These are phyloP conservation scores for Sambucus nigra DNA, from an alignment of 129 eudicot genomes.

Conservation along the genomic window DNA sequence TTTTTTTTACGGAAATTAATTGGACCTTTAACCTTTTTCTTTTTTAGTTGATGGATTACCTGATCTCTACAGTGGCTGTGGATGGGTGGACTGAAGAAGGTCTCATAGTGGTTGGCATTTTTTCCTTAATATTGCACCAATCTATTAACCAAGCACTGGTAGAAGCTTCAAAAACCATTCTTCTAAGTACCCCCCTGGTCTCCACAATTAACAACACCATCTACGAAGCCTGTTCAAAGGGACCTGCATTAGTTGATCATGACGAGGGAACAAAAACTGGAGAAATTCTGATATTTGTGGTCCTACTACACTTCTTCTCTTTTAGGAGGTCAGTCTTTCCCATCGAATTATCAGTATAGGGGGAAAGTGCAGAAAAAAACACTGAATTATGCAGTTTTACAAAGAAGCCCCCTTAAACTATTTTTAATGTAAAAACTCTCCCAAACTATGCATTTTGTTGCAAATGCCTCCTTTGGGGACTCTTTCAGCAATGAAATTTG, in stretches of 20 bases:
- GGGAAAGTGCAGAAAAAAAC: too few relatives aligned
- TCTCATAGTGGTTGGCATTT: conserved; percentile 46
- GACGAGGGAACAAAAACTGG: conserved; percentile 60
- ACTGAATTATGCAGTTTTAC: conserved; percentile 6
- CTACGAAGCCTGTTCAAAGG: conserved; percentile 54
- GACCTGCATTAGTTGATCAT: conserved; percentile 57
- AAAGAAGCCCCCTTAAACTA: too few relatives aligned
- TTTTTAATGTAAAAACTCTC: too few relatives aligned
- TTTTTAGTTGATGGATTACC: conserved; percentile 60
- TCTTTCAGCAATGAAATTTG: too few relatives aligned
- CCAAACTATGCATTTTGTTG: too few relatives aligned
- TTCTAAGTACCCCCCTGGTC: conserved; percentile 47
- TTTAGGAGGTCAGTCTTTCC: conserved; percentile 45
- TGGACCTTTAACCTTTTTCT: background rate
- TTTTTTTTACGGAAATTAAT: conserved; percentile 10
- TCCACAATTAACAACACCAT: conserved; percentile 31
- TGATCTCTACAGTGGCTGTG: conserved; percentile 28
- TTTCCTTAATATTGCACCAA: conserved; percentile 67
- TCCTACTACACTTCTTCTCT: conserved; percentile 55
- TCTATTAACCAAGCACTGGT: conserved; percentile 47
- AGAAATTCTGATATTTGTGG: conserved; percentile 47
- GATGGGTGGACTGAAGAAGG: conserved; percentile 58
- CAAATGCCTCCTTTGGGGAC: too few relatives aligned
- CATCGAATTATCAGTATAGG: too few relatives aligned
- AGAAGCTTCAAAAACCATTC: conserved; percentile 74